Percentiles rank a stretch among this genome's conserved stretches.
These are phyloP conservation scores for Tuber umbilicatum DNA, from an alignment of 495 filamentous ascomycete genomes.

Conservation along the genomic window DNA sequence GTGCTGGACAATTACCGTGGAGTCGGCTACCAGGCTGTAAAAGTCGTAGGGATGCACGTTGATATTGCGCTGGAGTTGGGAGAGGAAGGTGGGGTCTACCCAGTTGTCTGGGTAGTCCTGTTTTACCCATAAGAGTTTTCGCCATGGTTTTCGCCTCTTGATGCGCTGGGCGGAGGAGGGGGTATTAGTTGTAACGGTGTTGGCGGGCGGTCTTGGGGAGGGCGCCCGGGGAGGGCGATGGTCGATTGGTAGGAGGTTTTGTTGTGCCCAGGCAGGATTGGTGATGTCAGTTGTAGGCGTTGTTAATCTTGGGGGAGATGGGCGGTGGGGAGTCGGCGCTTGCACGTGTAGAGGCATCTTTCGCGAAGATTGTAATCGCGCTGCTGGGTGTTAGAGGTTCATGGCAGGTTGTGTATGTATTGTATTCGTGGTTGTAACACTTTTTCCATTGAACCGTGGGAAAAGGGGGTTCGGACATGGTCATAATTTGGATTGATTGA, in stretches of 20 bases:
- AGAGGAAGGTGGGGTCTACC: conserved; percentile 94
- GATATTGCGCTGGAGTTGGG: conserved; percentile 91
- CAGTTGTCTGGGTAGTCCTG: conserved; percentile 98
- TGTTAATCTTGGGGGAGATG: conserved; percentile 22
- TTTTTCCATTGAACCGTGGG: neutral
- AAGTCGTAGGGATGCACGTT: conserved; percentile 93
- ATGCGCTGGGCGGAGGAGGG: conserved; percentile 7
- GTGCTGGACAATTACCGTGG: conserved; percentile 94
- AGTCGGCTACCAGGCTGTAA: conserved; percentile 91
- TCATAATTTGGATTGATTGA: neutral
- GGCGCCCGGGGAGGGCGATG: neutral
- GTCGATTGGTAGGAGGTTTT: neutral
- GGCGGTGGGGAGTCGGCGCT: conserved; percentile 21
- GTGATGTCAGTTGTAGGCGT: conserved; percentile 16
- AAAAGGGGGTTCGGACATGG: neutral
- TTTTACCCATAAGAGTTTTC: conserved; percentile 96
- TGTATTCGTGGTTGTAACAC: neutral
- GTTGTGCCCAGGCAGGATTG: neutral
- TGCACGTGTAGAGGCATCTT: conserved; percentile 23
- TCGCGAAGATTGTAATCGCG: neutral
- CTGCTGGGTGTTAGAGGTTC: neutral
- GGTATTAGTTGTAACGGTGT: neutral
- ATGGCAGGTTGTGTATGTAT: neutral
- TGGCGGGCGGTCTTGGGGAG: neutral
- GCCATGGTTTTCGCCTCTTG: conserved; percentile 53